Evolutionary conservation across 805 yeast species (phyloP).

Genomic region (Soucietia sequanensis): DNA sequence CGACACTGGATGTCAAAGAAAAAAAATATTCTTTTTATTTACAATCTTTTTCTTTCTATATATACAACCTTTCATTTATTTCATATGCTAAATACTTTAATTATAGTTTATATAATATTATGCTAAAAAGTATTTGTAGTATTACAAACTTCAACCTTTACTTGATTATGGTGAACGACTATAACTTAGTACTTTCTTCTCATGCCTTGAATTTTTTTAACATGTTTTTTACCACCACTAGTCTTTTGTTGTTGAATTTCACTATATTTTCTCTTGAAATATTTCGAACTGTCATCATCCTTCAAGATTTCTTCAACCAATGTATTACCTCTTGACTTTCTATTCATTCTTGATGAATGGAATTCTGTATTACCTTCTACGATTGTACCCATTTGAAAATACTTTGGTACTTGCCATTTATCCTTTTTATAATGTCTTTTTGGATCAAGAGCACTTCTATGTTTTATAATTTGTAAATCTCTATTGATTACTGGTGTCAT

Average conservation of each 20-base stretch:
- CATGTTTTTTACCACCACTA: constrained; percentile 67
- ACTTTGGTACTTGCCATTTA: constrained; percentile 72
- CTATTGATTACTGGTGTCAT: constrained; percentile 69
- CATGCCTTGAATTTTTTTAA: constrained; percentile 60
- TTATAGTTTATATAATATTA: no score
- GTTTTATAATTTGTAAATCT: constrained; percentile 74
- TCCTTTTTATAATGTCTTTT: constrained; percentile 92
- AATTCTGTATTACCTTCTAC: constrained; percentile 80
- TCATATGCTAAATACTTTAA: not conserved
- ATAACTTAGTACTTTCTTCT: constrained; percentile 47
- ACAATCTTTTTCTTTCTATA: no score
- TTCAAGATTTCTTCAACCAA: constrained; percentile 80
- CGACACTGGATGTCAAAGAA: not conserved
- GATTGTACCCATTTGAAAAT: constrained; percentile 86
- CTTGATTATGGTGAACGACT: no score
- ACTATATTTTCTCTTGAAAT: constrained; percentile 79
- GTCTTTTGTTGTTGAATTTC: constrained; percentile 68
- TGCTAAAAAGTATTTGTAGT: not conserved
- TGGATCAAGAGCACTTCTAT: constrained; percentile 91
- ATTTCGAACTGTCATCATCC: constrained; percentile 65
- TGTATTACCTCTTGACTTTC: constrained; percentile 72
- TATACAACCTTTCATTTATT: no score
- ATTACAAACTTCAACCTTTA: constrained; percentile 10
- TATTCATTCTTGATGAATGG: constrained; percentile 62
- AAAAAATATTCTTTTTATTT: no score